Evolutionary conservation across 2,329 filamentous ascomycete species (phyloP), one percentile per base, ranked within the genome.

Genomic region (Exophiala lecanii-corni): DNA sequence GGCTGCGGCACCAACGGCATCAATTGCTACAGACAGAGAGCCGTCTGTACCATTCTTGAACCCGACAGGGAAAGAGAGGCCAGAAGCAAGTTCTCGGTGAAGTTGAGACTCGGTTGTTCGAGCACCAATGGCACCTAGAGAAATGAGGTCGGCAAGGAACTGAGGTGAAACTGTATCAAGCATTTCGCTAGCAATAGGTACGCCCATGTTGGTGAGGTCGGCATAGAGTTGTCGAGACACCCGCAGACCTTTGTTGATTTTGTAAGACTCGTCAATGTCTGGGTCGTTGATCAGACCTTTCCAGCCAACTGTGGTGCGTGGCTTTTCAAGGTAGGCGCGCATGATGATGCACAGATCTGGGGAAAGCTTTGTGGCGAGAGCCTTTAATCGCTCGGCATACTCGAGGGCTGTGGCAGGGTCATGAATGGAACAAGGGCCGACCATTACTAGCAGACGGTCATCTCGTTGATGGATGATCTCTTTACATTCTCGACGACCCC

Each of bases 11-110:
- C 89, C 89, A 63, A 97, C 95, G 38, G 92, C 92, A 63, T 98
- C 92, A 57, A 97, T 87, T 9, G 92, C 89, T 3, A 97, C 89
- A 43, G 82, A 79, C 36, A 97, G 72, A 6, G 83, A 84, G 39
- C 92, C 92, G 63, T 98, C 92, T 21, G 92, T 98, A 53, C 92
- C 92, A 68, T 98, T 98, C 79, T 98, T 98, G 84, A 98, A 98
- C 39, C 92, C 92, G 9, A 98, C 89, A 2, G 92, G 92, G 84
- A 96, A 97, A 56, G 86, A 94, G 25, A 97, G 75, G 61, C 92
- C 92, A 40, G 86, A 92, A 16, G 92, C 91, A 51, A 98, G 73
- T 69, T 98, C 92, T 43, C 92, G 83, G 68, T 98, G 92, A 50
- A 97, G 76, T 71, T 98, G 92, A 39, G 84, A 89, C 72, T 98